Conservation (phyloP, 192 early-diverging fungal species). For the Rhizophagus sp. region DNA sequence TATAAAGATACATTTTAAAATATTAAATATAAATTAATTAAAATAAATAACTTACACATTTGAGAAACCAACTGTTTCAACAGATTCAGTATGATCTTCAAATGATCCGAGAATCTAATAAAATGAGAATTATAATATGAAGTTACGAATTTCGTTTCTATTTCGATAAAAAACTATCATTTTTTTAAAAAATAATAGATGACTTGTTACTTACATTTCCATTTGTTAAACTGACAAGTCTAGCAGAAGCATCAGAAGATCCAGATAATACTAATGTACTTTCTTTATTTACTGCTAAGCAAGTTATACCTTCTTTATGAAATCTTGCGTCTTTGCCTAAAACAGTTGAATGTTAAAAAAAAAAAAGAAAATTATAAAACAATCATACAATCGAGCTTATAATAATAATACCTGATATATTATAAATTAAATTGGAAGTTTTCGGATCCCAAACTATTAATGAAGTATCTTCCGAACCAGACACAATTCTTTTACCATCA, state of each 20-base stretch:
- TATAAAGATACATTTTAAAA: neutral
- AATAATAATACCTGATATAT: slow-evolving; percentile 48
- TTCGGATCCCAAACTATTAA: slow-evolving; percentile 95
- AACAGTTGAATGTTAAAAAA: neutral
- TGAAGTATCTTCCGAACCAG: slow-evolving; percentile 80
- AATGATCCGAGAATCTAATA: slow-evolving; percentile 75
- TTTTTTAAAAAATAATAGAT: neutral
- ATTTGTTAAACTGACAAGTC: slow-evolving; percentile 73
- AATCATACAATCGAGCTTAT: neutral
- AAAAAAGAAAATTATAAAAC: neutral
- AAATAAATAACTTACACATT: slow-evolving; percentile 37
- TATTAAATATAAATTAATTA: no score
- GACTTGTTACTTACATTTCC: slow-evolving; percentile 54
- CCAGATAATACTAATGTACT: slow-evolving; percentile 81
- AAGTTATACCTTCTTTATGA: slow-evolving; percentile 77
- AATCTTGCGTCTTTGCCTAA: slow-evolving; percentile 76
- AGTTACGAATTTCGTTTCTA: no score
- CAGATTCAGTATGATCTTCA: slow-evolving; percentile 79
- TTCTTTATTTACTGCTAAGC: slow-evolving; percentile 73
- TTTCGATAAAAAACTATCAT: neutral
- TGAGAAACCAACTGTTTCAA: slow-evolving; percentile 88
- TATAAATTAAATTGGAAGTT: slow-evolving; percentile 65
- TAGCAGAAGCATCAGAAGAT: slow-evolving; percentile 73
- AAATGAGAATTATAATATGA: neutral
- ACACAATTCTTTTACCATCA: slow-evolving; percentile 85